Base-by-base conservation (phyloP, 2,329 filamentous ascomycete genomes). In the Aspergillus ruber region DNA sequence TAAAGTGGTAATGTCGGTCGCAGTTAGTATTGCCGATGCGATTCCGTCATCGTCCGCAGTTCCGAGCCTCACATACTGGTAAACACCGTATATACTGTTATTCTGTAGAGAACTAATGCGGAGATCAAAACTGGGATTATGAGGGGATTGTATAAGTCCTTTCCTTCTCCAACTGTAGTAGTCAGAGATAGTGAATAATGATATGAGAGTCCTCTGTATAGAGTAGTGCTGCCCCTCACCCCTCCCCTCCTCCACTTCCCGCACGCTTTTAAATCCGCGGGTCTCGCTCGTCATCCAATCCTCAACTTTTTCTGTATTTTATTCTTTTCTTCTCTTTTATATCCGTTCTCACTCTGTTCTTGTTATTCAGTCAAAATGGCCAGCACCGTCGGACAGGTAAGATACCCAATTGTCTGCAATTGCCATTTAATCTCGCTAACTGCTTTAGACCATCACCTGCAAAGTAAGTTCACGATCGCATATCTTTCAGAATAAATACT, bases 381-480 rank as follows among this genome's bases (percentile, higher is more conserved):
- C 49, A 70, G 72, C 63, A 82, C 79, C 49, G 77, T 76, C 57
- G 79, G 79, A 72, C 75, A 79, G 74, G 75, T 76, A 62, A 57
- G 60, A 50, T 25, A n/a, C 15, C 9, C 40, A 25, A 15, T 27
- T 25, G 33, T 21, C 33, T 7, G 23, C 25, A 27, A 27, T 27
- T 27, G 25, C 10, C 25, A 27, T 9, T 3, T 10, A 7, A 33
- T 51, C 45, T 44, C 46, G 51, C 55, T 54, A 45, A 56, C 46
- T 45, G 20, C 21, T 10, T 18, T 39, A 96, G 89, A 89, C 88
- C 62, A 95, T 95, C 68, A 94, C 85, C 63, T 96, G 90, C 82
- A 91, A 93, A 74, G 78, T 80, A 67, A 58, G 53, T 18, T 18
- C 36, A 20, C 10, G 25, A 29, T 29, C 9, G 18, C 36, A 15